Evolutionary conservation across 1,284 basidiomycete genomes (phyloP), one percentile per base, ranked within the genome.

Genomic region (Trametes polyzona): DNA sequence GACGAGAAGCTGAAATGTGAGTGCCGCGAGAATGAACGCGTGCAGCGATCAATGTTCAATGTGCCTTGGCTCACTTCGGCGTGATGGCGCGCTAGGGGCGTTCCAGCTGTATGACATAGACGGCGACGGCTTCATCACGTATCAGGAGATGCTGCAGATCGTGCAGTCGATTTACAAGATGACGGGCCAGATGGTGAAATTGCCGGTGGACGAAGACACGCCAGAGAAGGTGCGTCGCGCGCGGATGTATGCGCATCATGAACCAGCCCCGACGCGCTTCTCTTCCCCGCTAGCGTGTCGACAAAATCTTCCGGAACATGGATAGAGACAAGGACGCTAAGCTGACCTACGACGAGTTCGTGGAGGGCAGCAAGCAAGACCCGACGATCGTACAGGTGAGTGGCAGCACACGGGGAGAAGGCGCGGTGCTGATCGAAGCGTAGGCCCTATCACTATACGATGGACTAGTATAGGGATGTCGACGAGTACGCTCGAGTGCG

Each of bases 31-130:
- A 27, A 39, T 29, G n/a, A n/a, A n/a, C n/a, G n/a, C n/a, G n/a
- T n/a, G n/a, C n/a, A n/a, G n/a, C n/a, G n/a, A n/a, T n/a, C n/a
- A n/a, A n/a, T n/a, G n/a, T n/a, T n/a, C 35, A 42, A 37, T 42
- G 37, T 50, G 42, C 14, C 40, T 24, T 4, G 32, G 48, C 12
- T 41, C 12, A 50, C 32, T 33, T n/a, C 40, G 50, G 35, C 40
- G 32, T 29, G 11, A 19, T 61, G 50, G 59, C 56, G 61, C 60
- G 62, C 27, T 35, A 98, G 95, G 96, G 97, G 97, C 97, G 9
- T 99, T 99, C 86, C 95, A 99, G 75, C 81, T 99, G 44, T 99
- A 99, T 74, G 97, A 99, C 73, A 98, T 99, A 69, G 94, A 99
- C 78, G 93, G 93, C 64, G 96, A 98, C 71, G 96, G 96, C 2